Conservation (phyloP, 2,329 filamentous ascomycete species). For the Penicillium sp. region DNA sequence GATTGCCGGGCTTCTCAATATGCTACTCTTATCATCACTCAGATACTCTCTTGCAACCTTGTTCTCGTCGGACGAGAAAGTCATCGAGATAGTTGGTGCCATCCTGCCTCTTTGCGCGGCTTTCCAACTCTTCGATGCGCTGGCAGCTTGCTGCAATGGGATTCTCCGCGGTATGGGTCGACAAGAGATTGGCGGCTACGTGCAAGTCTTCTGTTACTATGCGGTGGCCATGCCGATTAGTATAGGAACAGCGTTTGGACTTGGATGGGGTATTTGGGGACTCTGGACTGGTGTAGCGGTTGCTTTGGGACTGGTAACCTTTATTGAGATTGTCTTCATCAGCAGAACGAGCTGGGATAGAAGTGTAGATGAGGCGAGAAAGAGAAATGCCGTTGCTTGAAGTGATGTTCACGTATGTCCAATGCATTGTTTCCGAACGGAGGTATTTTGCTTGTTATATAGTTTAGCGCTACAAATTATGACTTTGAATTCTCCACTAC, state of each 20-base stretch:
- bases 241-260: constrained; percentile 71
- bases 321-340: constrained; percentile 56
- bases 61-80: constrained; percentile 70
- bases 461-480: not conserved
- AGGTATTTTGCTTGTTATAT: not conserved
- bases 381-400: constrained; percentile 48
- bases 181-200: constrained; percentile 85
- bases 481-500: not conserved
- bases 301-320: constrained; percentile 58
- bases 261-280: constrained; percentile 72
- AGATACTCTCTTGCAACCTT: constrained; percentile 71
- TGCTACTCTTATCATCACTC: constrained; percentile 64
- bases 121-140: constrained; percentile 84
- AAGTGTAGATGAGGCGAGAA: constrained; percentile 58
- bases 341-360: constrained; percentile 52
- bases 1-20: constrained; percentile 74
- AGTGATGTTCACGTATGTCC: no score
- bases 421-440: no score
- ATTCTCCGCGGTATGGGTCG: constrained; percentile 81
- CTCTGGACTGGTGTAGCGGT: constrained; percentile 77
- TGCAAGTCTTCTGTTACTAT: constrained; percentile 85
- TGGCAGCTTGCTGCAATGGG: constrained; percentile 76
- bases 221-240: constrained; percentile 78
- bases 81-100: constrained; percentile 63
- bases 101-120: constrained; percentile 77